Evolutionary conservation across 495 filamentous ascomycete species (phyloP), one percentile per base, ranked within the genome.

Genomic region (Neurospora sp.): DNA sequence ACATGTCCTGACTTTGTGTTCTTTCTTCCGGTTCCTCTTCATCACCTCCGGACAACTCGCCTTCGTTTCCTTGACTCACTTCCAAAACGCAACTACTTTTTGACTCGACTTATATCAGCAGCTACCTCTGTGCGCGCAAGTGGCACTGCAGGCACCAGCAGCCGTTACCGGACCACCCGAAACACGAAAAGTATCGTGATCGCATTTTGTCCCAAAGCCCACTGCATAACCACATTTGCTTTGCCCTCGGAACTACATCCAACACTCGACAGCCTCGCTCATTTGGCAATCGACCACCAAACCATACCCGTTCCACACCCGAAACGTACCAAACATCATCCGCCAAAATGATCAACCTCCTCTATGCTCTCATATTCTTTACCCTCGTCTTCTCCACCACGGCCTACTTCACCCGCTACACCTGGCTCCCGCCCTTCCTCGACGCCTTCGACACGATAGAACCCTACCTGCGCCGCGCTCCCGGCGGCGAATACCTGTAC

Each of bases 361-460:
- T 97, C 82, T 98, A 94, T 86, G 87, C 88, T 72, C 80, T 92
- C 71, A 85, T 87, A 75, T 86, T 95, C 78, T 78, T 88, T 38
- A 83, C 90, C 75, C 84, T 94, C 77, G 75, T 93, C 71, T 78
- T 86, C 70, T 81, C 79, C 76, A 82, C 83, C 90, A 89, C 82
- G 69, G 89, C 95, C 72, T 97, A 93, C 85, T 81, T 96, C 72
- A 94, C 91, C 62, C 93, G 96, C 71, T 81, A 85, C 71, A 84
- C 84, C 83, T 99, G 96, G 96, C 76, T 91, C 31, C 89, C 86
- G 48, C 78, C 89, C 35, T 77, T 91, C 12, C 87, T 88, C 62
- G 85, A 89, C 76, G 83, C 89, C 62, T 70, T 83, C 73, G 75
- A 76, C 31, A n/a, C 39, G 27, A 46, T 70, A 35, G 44, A 74